These are phyloP conservation scores for Xerocomus nothofagi DNA, from an alignment of 1,284 basidiomycete species.

Conservation along the genomic window DNA sequence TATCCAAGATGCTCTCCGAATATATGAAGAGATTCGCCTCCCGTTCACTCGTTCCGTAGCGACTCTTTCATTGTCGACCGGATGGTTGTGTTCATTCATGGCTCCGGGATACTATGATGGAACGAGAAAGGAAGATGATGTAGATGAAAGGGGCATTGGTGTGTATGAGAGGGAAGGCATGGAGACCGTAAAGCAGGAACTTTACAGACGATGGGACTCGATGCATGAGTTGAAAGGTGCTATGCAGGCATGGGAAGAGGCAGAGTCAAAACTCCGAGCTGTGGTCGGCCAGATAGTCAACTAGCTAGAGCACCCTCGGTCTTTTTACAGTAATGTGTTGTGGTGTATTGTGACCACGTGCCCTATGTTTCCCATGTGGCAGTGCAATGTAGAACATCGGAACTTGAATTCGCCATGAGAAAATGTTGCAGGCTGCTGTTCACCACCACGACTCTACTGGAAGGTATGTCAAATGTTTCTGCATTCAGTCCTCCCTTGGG, in stretches of 20 bases:
- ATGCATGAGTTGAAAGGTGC: background rate
- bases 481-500: background rate
- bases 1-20: conserved; percentile 23
- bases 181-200: conserved; percentile 9
- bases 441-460: background rate
- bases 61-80: conserved; percentile 10
- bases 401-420: background rate
- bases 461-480: conserved; percentile 6
- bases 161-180: conserved; percentile 16
- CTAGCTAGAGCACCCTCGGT: background rate
- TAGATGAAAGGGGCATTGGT: conserved; percentile 15
- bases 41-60: conserved; percentile 18
- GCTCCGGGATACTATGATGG: conserved; percentile 25
- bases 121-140: conserved; percentile 5
- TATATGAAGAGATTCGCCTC: conserved; percentile 35
- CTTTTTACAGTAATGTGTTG: too few relatives aligned
- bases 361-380: too few relatives aligned
- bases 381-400: too few relatives aligned
- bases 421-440: background rate
- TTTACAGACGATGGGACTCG: conserved; percentile 1
- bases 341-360: too few relatives aligned
- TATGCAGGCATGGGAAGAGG: conserved; percentile 14
- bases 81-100: conserved; percentile 14
- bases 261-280: conserved; percentile 5
- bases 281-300: background rate